Percentiles rank a stretch among this genome's conserved stretches.
Evolutionary conservation across 345 rosid genomes (phyloP).

Genomic region (Populus davidiana): DNA sequence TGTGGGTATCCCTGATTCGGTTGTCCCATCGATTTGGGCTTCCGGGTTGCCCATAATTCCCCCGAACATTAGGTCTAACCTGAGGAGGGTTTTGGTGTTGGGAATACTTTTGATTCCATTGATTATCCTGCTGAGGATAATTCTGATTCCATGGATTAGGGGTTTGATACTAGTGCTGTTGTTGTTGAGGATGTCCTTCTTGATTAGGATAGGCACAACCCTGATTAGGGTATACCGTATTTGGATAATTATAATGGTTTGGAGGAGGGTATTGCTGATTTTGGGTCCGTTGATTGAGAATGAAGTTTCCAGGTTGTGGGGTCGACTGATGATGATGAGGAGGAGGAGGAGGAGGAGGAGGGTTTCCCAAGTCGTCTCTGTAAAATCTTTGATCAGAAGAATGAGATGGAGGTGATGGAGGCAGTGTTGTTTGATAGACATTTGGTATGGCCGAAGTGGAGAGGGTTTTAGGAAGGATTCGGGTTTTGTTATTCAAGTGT

Average conservation of each 20-base stretch:
- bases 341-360: neutral
- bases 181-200: slow-evolving; percentile 1
- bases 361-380: neutral
- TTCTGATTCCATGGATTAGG: slow-evolving; percentile 7
- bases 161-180: neutral
- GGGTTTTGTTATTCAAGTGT: slow-evolving; percentile 2
- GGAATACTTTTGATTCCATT: slow-evolving; percentile 11
- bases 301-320: neutral
- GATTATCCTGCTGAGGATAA: slow-evolving; percentile 14
- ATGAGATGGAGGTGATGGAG: no score
- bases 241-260: neutral
- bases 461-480: neutral
- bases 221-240: slow-evolving; percentile 25
- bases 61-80: slow-evolving; percentile 3
- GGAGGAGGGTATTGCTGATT: neutral
- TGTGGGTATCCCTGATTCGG: slow-evolving; percentile 35
- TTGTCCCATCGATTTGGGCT: slow-evolving; percentile 39
- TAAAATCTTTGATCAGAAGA: neutral
- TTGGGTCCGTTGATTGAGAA: neutral
- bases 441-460: slow-evolving; percentile 11
- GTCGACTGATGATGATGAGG: neutral
- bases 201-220: slow-evolving; percentile 18
- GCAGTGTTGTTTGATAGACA: neutral
- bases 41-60: slow-evolving; percentile 27
- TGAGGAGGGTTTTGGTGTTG: slow-evolving; percentile 22